Evolutionary conservation across 1,284 basidiomycete species (phyloP), one percentile per base, ranked within the genome.

Genomic region (Cryptococcus sp.): DNA sequence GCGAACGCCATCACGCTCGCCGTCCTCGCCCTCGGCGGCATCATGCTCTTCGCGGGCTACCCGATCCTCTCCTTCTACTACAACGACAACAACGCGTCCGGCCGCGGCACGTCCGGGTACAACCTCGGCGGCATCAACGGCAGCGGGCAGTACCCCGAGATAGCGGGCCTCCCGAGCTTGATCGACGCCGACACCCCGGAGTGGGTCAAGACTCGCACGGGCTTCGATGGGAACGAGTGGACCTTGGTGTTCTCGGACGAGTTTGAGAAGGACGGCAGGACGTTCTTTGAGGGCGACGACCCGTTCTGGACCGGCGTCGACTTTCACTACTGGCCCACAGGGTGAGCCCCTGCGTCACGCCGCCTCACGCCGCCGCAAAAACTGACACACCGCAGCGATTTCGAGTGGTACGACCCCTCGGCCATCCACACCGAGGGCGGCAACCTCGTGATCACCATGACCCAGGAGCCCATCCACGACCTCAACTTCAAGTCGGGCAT

Each of bases 241-340:
- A 80, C 86, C 55, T 80, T 94, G 9, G 84, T 91, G 3, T 93
- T 70, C 71, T 88, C 87, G 49, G 92, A 95, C 75, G 92, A 95
- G 77, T 96, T 96, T 76, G 85, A 94, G 53, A 78, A 78, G 16
- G 82, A 83, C 5, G 84, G 84, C 69, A 59, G 78, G 39, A 78
- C 78, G 1, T 81, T 81, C 56, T 80, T 75, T 62, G 68, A 77
- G 16, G 79, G 79, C 18, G 77, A 80, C 57, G 80, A 79, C 66
- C 79, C 80, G 43, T 81, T 77, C 71, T 80, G 73, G 72, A 73
- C 77, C 50, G 79, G 75, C 1, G 72, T 79, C 40, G 77, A 79
- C 61, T 65, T 77, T 28, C 80, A 82, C 70, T 82, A 82, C 68
- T 82, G 46, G 46, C 20, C 46, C 8, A 46, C 46, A 12, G 46